Conservation (phyloP, 768 basidiomycete genomes). For the Tulasnella sp. region DNA sequence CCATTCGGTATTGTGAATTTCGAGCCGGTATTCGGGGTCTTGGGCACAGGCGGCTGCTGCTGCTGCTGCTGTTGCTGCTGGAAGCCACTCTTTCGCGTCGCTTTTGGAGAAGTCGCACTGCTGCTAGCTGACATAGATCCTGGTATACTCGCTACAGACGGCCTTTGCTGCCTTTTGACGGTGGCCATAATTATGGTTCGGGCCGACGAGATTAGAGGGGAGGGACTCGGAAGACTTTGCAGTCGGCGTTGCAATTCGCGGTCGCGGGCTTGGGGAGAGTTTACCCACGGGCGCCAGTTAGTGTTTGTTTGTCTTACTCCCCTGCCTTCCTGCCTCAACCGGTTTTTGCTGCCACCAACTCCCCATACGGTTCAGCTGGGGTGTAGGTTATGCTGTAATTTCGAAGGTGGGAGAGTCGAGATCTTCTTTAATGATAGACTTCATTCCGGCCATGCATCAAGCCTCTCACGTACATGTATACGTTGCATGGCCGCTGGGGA, state of each 20-base stretch:
- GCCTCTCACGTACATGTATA: not conserved
- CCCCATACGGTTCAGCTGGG: not conserved
- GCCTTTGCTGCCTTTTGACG: not conserved
- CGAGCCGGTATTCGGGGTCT: not conserved
- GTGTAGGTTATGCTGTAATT: not conserved
- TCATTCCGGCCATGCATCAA: not conserved
- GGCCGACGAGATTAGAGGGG: not conserved
- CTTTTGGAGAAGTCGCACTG: not conserved
- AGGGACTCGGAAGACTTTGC: not conserved
- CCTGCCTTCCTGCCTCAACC: not conserved
- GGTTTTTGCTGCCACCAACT: not conserved
- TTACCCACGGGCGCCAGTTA: slow-evolving; percentile 1
- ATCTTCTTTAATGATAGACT: slow-evolving; percentile 3
- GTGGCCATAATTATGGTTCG: not conserved
- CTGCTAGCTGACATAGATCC: not conserved
- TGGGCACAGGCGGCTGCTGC: not conserved
- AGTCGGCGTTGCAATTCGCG: not conserved
- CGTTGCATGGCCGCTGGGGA: not conserved
- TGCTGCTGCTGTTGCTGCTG: not conserved
- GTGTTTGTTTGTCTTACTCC: not conserved
- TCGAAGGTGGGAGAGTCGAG: not conserved
- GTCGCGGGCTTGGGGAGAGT: not conserved
- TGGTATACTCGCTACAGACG: not conserved
- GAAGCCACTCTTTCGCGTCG: not conserved
- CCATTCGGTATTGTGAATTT: not conserved